phyloP scores from a whole-genome alignment of 1,284 basidiomycete species.

The Trichosporon sp. region DNA sequence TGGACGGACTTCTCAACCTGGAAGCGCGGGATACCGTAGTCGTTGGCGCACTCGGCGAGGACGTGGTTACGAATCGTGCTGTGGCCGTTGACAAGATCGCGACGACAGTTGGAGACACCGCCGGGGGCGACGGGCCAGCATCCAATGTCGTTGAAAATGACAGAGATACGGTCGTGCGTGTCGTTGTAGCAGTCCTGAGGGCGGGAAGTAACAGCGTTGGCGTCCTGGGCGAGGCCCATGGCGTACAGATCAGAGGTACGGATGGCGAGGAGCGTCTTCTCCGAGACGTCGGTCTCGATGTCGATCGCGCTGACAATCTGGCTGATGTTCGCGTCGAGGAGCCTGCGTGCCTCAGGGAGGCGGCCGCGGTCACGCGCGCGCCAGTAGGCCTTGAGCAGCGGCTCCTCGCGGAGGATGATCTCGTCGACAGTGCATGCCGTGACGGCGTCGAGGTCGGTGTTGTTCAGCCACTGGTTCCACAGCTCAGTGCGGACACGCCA shows the following conservation, averaged over 20 bases:
- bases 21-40: constrained; percentile 14
- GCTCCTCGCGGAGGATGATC: constrained; percentile 12
- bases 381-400: constrained; percentile 9
- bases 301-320: constrained; percentile 13
- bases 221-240: constrained; percentile 14
- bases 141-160: constrained; percentile 15
- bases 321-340: constrained; percentile 8
- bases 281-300: constrained; percentile 11
- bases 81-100: constrained; percentile 15
- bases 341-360: neutral
- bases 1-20: constrained; percentile 15
- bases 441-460: constrained; percentile 9
- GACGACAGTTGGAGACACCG: constrained; percentile 15
- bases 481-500: constrained; percentile 12
- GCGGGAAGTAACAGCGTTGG: constrained; percentile 6
- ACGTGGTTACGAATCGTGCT: constrained; percentile 14
- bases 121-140: constrained; percentile 14
- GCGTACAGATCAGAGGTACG: constrained; percentile 14
- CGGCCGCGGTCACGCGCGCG: constrained; percentile 9
- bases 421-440: constrained; percentile 14
- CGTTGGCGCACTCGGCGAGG: constrained; percentile 16
- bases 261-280: constrained; percentile 10
- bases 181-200: constrained; percentile 16
- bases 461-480: constrained; percentile 11
- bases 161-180: constrained; percentile 9